A percentile compares a stretch with the other conserved stretches of the same genome.
Conservation (phyloP, 257 asterid species). For the Solanum chmielewskii region DNA sequence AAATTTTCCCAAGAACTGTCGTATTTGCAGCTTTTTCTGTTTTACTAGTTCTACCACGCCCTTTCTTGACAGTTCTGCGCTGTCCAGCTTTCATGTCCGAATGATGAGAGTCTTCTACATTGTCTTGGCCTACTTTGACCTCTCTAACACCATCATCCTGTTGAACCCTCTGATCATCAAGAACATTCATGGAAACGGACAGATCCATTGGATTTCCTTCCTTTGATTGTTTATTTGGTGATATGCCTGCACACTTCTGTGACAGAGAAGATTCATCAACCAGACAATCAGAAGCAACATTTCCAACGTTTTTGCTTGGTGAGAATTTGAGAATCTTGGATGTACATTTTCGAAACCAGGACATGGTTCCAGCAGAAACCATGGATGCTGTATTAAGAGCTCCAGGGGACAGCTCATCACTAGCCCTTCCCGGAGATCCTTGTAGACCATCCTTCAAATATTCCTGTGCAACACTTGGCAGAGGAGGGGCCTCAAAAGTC, state of each 20-base stretch:
- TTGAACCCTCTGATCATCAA: slow-evolving; percentile 35
- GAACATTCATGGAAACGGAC: slow-evolving; percentile 38
- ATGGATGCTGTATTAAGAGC: slow-evolving; percentile 42
- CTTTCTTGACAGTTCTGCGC: slow-evolving; percentile 25
- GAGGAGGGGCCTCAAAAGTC: slow-evolving; percentile 44
- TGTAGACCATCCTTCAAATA: slow-evolving; percentile 43
- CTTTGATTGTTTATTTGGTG: slow-evolving; percentile 17
- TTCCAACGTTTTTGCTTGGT: slow-evolving; percentile 59
- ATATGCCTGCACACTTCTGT: slow-evolving; percentile 4
- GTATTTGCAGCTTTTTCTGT: slow-evolving; percentile 22
- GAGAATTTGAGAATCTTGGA: slow-evolving; percentile 68
- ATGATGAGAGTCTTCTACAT: slow-evolving; percentile 32
- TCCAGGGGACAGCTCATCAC: slow-evolving; percentile 34
- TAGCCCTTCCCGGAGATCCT: slow-evolving; percentile 25
- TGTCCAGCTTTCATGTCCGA: slow-evolving; percentile 20
- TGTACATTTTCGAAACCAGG: slow-evolving; percentile 90
- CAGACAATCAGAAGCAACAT: slow-evolving; percentile 27
- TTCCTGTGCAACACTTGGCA: slow-evolving; percentile 52
- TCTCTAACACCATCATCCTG: slow-evolving; percentile 32
- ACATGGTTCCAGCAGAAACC: slow-evolving; percentile 58
- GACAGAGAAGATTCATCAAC: slow-evolving; percentile 17
- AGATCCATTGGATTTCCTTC: slow-evolving; percentile 36
- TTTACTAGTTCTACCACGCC: slow-evolving; percentile 27
- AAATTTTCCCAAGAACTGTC: not conserved
- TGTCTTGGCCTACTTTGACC: slow-evolving; percentile 31